A percentile compares a stretch with the other conserved stretches of the same genome.
Evolutionary conservation across 2,329 filamentous ascomycete genomes (phyloP).

Genomic region (Stemphylium lycopersici): DNA sequence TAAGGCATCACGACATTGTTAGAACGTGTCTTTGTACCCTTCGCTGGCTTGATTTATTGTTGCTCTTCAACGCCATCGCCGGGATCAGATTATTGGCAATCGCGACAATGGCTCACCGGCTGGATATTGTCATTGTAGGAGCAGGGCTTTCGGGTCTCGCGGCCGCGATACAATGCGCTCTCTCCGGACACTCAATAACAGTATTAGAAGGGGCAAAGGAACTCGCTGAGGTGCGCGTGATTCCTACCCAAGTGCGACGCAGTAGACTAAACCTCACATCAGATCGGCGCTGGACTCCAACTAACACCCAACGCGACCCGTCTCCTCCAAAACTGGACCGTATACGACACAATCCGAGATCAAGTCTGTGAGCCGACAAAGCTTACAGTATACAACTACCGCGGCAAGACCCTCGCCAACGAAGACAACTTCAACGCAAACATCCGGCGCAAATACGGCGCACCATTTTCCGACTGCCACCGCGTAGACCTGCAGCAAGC

Average conservation of each 20-base stretch:
- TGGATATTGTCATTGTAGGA: conserved; percentile 42
- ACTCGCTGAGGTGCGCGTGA: conserved; percentile 49
- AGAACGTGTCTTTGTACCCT: too few relatives aligned
- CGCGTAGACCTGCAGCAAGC: conserved; percentile 66
- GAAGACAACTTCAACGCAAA: conserved; percentile 61
- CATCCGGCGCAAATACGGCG: conserved; percentile 61
- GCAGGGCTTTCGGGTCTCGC: conserved; percentile 53
- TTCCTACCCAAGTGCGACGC: neutral
- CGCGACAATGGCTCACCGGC: conserved; percentile 1
- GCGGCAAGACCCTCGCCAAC: conserved; percentile 55
- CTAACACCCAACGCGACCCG: conserved; percentile 52
- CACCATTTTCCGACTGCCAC: conserved; percentile 66
- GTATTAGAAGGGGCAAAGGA: conserved; percentile 52
- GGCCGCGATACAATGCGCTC: conserved; percentile 52
- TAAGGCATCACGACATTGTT: too few relatives aligned
- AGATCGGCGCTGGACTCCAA: conserved; percentile 47
- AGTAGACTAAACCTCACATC: neutral
- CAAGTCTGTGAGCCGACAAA: conserved; percentile 53
- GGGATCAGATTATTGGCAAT: too few relatives aligned
- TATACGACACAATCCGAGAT: conserved; percentile 53
- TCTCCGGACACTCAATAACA: conserved; percentile 49
- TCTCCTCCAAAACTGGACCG: conserved; percentile 58
- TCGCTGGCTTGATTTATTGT: too few relatives aligned
- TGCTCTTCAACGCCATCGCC: too few relatives aligned
- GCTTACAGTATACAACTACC: conserved; percentile 62